Conservation (phyloP, 2,329 filamentous ascomycete species). For the Elsinoe batatas region DNA sequence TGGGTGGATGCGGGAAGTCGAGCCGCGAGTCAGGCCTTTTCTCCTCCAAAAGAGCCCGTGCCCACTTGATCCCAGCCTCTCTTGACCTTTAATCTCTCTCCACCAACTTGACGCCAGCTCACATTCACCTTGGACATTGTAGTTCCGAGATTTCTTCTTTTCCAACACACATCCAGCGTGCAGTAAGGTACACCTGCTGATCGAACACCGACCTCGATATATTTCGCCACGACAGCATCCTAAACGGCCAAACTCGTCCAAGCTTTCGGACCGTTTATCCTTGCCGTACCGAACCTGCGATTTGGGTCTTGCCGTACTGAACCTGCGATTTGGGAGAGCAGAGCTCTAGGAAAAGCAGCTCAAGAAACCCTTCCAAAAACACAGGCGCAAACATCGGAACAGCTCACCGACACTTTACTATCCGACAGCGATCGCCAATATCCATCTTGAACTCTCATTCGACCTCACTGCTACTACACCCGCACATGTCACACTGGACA, state of each 20-base stretch:
- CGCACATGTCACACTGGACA: too few species aligned
- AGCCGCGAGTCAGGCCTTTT: too few species aligned
- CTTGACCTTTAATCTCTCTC: background rate
- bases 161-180: background rate
- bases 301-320: conserved; percentile 4
- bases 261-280: conserved; percentile 9
- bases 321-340: background rate
- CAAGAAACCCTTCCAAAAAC: background rate
- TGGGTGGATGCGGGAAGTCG: background rate
- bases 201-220: background rate
- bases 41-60: background rate
- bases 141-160: background rate
- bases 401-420: background rate
- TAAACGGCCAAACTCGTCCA: background rate
- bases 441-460: background rate
- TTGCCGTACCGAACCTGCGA: conserved; percentile 9
- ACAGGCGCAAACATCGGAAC: background rate
- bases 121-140: background rate
- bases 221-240: background rate
- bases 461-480: too few species aligned
- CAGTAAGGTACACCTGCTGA: background rate
- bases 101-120: background rate
- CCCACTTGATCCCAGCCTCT: conserved; percentile 7
- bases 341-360: conserved; percentile 8
- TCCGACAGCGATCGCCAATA: background rate